A percentile compares a stretch with the other conserved stretches of the same genome.
Conservation (phyloP, 2,329 filamentous ascomycete genomes). For the Hirsutella minnesotensis region DNA sequence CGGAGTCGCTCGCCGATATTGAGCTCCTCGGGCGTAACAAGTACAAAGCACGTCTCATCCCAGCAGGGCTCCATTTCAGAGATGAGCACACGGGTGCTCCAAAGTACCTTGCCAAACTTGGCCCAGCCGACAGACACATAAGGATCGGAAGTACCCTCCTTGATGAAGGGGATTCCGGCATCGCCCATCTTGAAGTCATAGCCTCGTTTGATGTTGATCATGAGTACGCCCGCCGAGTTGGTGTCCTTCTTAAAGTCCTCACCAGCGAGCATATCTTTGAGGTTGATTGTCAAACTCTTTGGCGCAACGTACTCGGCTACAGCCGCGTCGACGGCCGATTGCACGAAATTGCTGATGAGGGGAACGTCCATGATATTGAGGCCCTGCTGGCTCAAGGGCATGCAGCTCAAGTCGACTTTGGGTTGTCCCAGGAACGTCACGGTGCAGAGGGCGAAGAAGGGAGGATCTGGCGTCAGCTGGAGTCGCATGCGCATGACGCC, state of each 20-base stretch:
- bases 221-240: constrained; percentile 47
- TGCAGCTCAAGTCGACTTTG: constrained; percentile 57
- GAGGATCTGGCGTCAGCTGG: constrained; percentile 64
- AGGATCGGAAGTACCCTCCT: constrained; percentile 51
- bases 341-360: constrained; percentile 63
- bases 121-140: constrained; percentile 67
- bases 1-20: constrained; percentile 60
- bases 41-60: constrained; percentile 58
- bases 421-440: constrained; percentile 66
- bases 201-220: constrained; percentile 54
- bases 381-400: constrained; percentile 55
- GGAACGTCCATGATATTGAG: constrained; percentile 68
- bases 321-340: constrained; percentile 61
- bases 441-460: constrained; percentile 65
- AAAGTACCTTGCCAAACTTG: constrained; percentile 59
- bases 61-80: constrained; percentile 57
- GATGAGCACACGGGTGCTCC: constrained; percentile 49
- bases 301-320: constrained; percentile 67
- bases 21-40: constrained; percentile 59
- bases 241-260: constrained; percentile 74
- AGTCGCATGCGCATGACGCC: constrained; percentile 57
- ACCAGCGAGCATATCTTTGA: constrained; percentile 67
- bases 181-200: constrained; percentile 64
- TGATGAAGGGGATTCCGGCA: constrained; percentile 44
- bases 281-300: constrained; percentile 59